Evolutionary conservation across 75 land plant genomes (phyloP), one percentile per base, ranked within the genome.

Genomic region (Chamaecyparis obtusa): DNA sequence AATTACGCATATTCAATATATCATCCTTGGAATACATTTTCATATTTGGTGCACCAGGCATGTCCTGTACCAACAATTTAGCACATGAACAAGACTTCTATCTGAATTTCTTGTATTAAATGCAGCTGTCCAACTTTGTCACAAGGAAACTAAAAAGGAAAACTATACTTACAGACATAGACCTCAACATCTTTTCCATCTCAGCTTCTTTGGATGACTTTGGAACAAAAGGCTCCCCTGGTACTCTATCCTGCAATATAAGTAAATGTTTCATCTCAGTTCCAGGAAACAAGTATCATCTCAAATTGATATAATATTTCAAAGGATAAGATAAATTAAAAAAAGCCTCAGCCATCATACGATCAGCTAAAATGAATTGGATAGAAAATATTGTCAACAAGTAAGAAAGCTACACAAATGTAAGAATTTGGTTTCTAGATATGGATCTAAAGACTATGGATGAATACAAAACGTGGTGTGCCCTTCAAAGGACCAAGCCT

Each of bases 11-110:
- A 80, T 94, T 97, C 92, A 93, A 86, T 84, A 98, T 88, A 54
- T 98, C 99, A 13, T 98, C 99, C 85, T 94, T 93, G 11, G 99
- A 98, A 79, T 92, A 97, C 95, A 97, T 95, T 89, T 98, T 94
- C 99, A 98, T 98, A 84, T 89, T 88, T 55, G 97, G 95, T 86
- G 99, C 99, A 84, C 99, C 99, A 76, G 99, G 99, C 94, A 98
- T 92, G 85, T 94, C 99, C 99, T 98, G 91, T 78, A 71, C n/a
- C 37, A 49, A 30, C 8, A 83, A n/a, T 83, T 83, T 51, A 30
- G 44, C 49, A 39, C 32, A 69, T 44, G 14, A 69, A 49, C 37
- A 33, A 10, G 36, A 74, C 33, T 74, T 33, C 36, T 84, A 56
- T 44, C 33, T n/a, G 44, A 10, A 84, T 87, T 30, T 17, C 8